Base-by-base conservation (phyloP, 257 asterid species). In the Capsicum baccatum region DNA sequence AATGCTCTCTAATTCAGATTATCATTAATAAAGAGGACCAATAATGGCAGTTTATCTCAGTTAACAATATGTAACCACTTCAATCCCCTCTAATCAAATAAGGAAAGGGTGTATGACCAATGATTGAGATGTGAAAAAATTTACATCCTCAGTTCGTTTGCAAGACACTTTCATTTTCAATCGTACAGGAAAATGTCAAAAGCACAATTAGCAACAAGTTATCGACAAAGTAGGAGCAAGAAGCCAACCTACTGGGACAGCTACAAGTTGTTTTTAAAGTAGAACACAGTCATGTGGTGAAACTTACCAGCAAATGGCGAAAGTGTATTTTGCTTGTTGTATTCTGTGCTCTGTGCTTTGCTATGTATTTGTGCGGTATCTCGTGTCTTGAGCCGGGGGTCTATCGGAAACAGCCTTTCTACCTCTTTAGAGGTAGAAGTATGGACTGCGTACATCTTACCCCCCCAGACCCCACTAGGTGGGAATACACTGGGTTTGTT, bases 321-420 rank as follows among this genome's bases (percentile, higher is more conserved):
- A 79, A 97, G 98, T 17, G 99, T 94, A 85, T 94, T 94, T 87
- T 96, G 99, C 94, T 96, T 96, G 95, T 96, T 96, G 89, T 96
- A 93, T 88, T n/a, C n/a, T n/a, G n/a, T n/a, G n/a, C n/a, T n/a
- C n/a, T n/a, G n/a, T n/a, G n/a, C n/a, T n/a, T n/a, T n/a, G n/a
- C n/a, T n/a, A n/a, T n/a, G n/a, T n/a, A n/a, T n/a, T n/a, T n/a
- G n/a, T n/a, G n/a, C n/a, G n/a, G n/a, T n/a, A n/a, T n/a, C n/a
- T n/a, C n/a, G n/a, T n/a, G n/a, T n/a, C n/a, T n/a, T n/a, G n/a
- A n/a, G n/a, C n/a, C n/a, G n/a, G n/a, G n/a, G n/a, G n/a, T n/a
- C n/a, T n/a, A n/a, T n/a, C n/a, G n/a, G n/a, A n/a, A n/a, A n/a
- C n/a, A n/a, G n/a, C n/a, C n/a, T n/a, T n/a, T n/a, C n/a, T n/a